Base-by-base conservation (phyloP, 106 monocot species). In the Phalaenopsis aphrodite region DNA sequence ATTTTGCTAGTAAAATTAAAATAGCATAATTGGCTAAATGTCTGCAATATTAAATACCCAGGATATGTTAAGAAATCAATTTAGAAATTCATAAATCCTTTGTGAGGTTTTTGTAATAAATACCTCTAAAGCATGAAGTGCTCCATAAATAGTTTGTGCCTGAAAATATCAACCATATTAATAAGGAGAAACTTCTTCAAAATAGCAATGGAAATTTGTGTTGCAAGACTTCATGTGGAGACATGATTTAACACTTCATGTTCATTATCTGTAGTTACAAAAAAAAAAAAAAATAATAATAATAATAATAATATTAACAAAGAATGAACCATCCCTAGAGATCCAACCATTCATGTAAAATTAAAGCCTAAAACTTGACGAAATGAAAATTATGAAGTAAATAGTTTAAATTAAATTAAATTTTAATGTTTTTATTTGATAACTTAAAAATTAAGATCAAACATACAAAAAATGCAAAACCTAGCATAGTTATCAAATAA, bases 141-240 rank as follows among this genome's bases (percentile, higher is more conserved):
- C 97, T 83, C 97, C 97, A 84, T 84, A 97, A 85, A 97, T 87
- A 72, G 94, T 97, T 65, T 86, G 84, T 86, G 97, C 92, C 97
- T 97, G 84, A 81, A 89, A 52, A 80, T n/a, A 73, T 47, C 58
- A 41, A 47, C 3, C 61, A 75, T 1, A 52, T 75, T 79, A 84
- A 69, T 42, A 76, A 46, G 37, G 10, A 43, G 55, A n/a, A 46
- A 36, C 45, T 75, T 84, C 3, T 43, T 73, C 21, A n/a, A 61
- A 49, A 41, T 19, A 69, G 38, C 12, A 69, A 21, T 30, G 30
- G 30, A 30, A 30, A 30, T 30, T 30, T 30, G 30, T 30, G 30
- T 30, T 30, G 30, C 30, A 30, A 30, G 30, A 30, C 30, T 30
- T 30, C 30, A 30, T 30, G 64, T 48, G n/a, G 6, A 9, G 56